These are phyloP conservation scores for Colletotrichum endophyticum DNA, from an alignment of 2,329 filamentous ascomycete genomes.

Conservation along the genomic window DNA sequence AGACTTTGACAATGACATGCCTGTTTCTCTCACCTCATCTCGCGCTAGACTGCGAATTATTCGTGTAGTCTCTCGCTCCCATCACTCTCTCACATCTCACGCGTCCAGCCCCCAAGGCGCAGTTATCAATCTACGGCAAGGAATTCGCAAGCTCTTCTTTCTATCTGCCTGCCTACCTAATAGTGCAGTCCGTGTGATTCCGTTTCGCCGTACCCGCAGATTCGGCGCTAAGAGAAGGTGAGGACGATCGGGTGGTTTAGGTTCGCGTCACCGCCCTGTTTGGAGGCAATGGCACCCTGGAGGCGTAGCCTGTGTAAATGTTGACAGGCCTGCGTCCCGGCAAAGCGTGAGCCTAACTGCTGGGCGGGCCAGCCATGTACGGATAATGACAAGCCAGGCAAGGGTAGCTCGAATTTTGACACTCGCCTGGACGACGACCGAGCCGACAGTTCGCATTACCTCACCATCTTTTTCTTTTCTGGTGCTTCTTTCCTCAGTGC, in stretches of 20 bases:
- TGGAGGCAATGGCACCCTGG: background rate
- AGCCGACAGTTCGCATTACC: conserved; percentile 18
- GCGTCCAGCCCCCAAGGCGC: background rate
- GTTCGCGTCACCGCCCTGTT: conserved; percentile 18
- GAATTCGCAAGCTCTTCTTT: background rate
- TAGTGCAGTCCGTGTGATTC: background rate
- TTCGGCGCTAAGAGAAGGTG: background rate
- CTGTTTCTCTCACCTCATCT: background rate
- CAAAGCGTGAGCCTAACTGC: background rate
- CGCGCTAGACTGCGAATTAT: background rate
- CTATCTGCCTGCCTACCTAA: background rate
- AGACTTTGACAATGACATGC: conserved; percentile 5
- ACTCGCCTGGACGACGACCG: conserved; percentile 15
- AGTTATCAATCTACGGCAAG: background rate
- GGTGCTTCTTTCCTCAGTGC: background rate
- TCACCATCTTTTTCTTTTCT: background rate
- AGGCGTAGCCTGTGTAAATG: conserved; percentile 3
- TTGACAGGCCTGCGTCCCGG: background rate
- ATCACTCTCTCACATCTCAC: background rate
- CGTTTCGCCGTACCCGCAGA: background rate
- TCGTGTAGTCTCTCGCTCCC: background rate
- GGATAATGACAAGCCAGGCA: background rate
- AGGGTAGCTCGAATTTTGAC: conserved; percentile 11
- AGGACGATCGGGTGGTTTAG: background rate
- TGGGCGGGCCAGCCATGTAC: background rate